Evolutionary conservation across 1,139 yeast genomes (phyloP), one percentile per base, ranked within the genome.

Genomic region (Zygoascus hellenicus): DNA sequence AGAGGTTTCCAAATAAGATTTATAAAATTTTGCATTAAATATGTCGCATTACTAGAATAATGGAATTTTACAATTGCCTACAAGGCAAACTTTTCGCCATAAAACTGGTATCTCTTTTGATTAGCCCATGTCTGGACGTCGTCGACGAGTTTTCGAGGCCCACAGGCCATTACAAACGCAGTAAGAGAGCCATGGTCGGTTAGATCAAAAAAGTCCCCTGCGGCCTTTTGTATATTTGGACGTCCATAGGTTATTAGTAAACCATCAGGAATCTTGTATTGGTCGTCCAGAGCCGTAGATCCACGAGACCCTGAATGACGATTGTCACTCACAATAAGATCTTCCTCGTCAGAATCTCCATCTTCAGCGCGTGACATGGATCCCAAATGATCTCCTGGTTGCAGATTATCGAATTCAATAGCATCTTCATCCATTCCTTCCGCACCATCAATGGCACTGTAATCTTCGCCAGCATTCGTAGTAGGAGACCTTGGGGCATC

Each of bases 91-190:
- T 45, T 49, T 50, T 81, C 88, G 15, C 74, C 68, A 47, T 70
- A 67, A 52, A 69, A 74, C 34, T 69, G 64, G 15, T 74, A 65
- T 7, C 67, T 59, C 1, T 51, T 49, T 1, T 54, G 56, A 1
- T 54, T 55, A 0, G 84, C 76, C 72, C 80, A 72, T 1, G 38
- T 46, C 42, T 63, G 55, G n/a, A 76, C 76, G 17, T 77, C 80
- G 1, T 54, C 38, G 15, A 81, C 76, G 50, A 86, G 64, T 0
- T 70, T 56, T 1, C 64, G 65, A 0, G 90, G 88, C 0, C 95
- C 95, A 66, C 94, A 84, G 0, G 86, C 77, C n/a, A 84, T 65
- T 0, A 83, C 68, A 81, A 84, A 81, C 45, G 66, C 66, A 42
- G 68, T 66, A 2, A 63, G 64, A 15, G 59, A 54, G 39, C 65